Conservation (phyloP, 2,329 filamentous ascomycete genomes). For the Aspergillus sp. region DNA sequence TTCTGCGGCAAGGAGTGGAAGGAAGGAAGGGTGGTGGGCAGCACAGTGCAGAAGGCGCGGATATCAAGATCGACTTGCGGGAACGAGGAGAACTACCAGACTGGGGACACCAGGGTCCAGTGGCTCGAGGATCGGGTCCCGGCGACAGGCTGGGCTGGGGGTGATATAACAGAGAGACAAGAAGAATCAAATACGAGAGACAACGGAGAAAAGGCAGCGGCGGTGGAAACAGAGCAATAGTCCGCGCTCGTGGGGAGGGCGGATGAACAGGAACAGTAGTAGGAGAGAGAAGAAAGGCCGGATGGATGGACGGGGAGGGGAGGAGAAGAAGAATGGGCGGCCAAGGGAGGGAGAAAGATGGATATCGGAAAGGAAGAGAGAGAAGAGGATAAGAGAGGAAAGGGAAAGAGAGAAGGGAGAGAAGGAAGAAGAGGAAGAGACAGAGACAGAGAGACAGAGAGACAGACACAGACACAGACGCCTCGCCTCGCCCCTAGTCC, state of each 20-base stretch:
- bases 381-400: conserved; percentile 7
- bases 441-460: conserved; percentile 19
- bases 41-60: background rate
- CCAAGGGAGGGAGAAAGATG: conserved; percentile 8
- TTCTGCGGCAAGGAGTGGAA: background rate
- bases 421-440: conserved; percentile 10
- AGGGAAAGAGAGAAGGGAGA: conserved; percentile 12
- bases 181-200: conserved; percentile 4
- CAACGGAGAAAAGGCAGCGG: conserved; percentile 8
- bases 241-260: conserved; percentile 7
- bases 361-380: conserved; percentile 11
- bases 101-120: conserved; percentile 3
- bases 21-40: background rate
- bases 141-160: too few relatives aligned
- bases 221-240: conserved; percentile 18
- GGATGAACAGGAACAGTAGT: too few relatives aligned
- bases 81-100: background rate
- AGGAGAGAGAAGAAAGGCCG: conserved; percentile 3
- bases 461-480: too few relatives aligned
- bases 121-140: background rate
- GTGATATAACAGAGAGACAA: too few relatives aligned
- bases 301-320: conserved; percentile 1
- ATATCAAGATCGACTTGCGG: background rate
- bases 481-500: conserved; percentile 30
- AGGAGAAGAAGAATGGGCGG: conserved; percentile 5